Percentiles rank a stretch among this genome's conserved stretches.
phyloP scores from a whole-genome alignment of 2,329 filamentous ascomycete genomes.

The Talaromyces pinophilus region DNA sequence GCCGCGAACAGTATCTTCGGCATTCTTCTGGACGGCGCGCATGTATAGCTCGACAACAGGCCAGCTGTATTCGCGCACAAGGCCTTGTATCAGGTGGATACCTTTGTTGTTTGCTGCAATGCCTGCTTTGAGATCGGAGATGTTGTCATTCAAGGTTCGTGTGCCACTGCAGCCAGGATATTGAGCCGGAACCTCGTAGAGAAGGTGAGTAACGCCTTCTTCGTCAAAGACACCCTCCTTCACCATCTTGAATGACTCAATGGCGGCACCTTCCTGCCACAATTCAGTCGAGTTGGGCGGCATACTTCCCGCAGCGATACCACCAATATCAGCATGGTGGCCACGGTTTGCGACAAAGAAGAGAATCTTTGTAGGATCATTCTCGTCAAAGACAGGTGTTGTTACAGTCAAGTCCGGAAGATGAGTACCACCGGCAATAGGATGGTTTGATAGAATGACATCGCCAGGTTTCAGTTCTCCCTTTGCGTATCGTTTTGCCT shows the following conservation, averaged over 20 bases:
- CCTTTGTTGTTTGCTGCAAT: slow-evolving; percentile 85
- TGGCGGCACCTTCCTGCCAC: slow-evolving; percentile 51
- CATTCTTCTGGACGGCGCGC: slow-evolving; percentile 78
- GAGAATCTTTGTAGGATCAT: slow-evolving; percentile 66
- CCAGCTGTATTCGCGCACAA: slow-evolving; percentile 73
- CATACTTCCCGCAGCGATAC: slow-evolving; percentile 80
- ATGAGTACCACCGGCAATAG: slow-evolving; percentile 81
- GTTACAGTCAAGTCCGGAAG: slow-evolving; percentile 80
- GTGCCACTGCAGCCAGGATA: slow-evolving; percentile 77
- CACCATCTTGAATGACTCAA: slow-evolving; percentile 63
- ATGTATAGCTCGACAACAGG: slow-evolving; percentile 78
- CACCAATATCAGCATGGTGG: slow-evolving; percentile 82
- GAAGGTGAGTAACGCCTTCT: slow-evolving; percentile 68
- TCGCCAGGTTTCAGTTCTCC: slow-evolving; percentile 76
- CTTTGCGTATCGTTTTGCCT: slow-evolving; percentile 73
- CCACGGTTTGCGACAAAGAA: slow-evolving; percentile 81
- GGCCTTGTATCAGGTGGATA: slow-evolving; percentile 70
- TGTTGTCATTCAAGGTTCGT: slow-evolving; percentile 75
- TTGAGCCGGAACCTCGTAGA: slow-evolving; percentile 72
- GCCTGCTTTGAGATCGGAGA: slow-evolving; percentile 84
- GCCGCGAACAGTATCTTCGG: slow-evolving; percentile 71
- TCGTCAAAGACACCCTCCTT: slow-evolving; percentile 78
- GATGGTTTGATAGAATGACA: slow-evolving; percentile 81
- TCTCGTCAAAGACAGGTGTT: slow-evolving; percentile 71
- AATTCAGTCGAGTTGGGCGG: slow-evolving; percentile 58